phyloP scores from a whole-genome alignment of 495 filamentous ascomycete species.

The Talaromyces nanjingensis region DNA sequence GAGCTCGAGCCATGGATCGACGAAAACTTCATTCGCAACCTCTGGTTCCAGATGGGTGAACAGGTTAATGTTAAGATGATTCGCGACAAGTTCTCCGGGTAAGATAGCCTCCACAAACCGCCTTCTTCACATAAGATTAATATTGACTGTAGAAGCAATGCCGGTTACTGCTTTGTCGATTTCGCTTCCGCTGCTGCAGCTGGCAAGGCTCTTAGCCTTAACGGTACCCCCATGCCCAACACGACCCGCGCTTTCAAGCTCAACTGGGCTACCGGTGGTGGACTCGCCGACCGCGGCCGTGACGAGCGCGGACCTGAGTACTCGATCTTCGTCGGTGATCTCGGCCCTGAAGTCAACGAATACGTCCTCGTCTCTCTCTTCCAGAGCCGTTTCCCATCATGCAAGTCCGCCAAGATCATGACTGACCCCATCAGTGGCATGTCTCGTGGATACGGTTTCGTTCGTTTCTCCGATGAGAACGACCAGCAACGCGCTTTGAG shows the following conservation, averaged over 20 bases:
- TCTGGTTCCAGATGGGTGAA: slow-evolving; percentile 88
- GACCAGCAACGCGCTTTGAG: slow-evolving; percentile 92
- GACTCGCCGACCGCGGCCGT: slow-evolving; percentile 84
- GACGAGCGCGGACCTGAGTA: slow-evolving; percentile 95
- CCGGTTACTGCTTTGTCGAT: slow-evolving; percentile 98
- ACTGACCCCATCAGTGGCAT: slow-evolving; percentile 96
- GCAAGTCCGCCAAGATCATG: slow-evolving; percentile 99
- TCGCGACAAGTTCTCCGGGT: slow-evolving; percentile 98
- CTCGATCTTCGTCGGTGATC: slow-evolving; percentile 96
- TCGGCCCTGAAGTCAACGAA: slow-evolving; percentile 98
- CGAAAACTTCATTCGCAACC: slow-evolving; percentile 92
- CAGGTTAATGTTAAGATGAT: slow-evolving; percentile 99
- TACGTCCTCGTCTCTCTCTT: slow-evolving; percentile 96
- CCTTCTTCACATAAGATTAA: slow-evolving; percentile 23
- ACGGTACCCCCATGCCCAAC: slow-evolving; percentile 89
- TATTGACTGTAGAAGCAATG: slow-evolving; percentile 69
- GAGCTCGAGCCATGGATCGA: slow-evolving; percentile 99
- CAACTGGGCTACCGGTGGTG: slow-evolving; percentile 98
- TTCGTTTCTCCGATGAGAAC: slow-evolving; percentile 87
- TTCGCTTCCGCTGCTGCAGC: slow-evolving; percentile 80
- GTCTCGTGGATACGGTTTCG: slow-evolving; percentile 96
- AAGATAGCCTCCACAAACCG: slow-evolving; percentile 30
- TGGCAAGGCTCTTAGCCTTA: slow-evolving; percentile 80
- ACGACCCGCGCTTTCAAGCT: slow-evolving; percentile 94
- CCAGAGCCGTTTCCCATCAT: slow-evolving; percentile 89